A percentile compares a stretch with the other conserved stretches of the same genome.
Evolutionary conservation across 2,329 filamentous ascomycete species (phyloP).

Genomic region (Fusarium metavorans): DNA sequence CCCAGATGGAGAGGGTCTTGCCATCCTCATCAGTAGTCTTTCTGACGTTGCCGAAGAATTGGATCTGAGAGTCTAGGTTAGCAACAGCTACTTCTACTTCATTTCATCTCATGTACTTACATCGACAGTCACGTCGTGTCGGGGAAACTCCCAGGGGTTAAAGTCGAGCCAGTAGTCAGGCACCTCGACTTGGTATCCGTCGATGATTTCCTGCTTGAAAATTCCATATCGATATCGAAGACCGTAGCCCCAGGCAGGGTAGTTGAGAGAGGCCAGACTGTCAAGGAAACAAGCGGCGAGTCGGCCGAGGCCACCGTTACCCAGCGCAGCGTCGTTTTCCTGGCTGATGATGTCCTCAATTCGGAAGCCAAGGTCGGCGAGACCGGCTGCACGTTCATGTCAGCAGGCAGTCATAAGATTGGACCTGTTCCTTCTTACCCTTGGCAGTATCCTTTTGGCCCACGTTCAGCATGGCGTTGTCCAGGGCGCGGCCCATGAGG

Average conservation of each 20-base stretch:
- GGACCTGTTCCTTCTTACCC: slow-evolving; percentile 62
- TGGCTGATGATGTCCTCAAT: slow-evolving; percentile 96
- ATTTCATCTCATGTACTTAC: slow-evolving; percentile 55
- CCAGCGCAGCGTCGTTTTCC: slow-evolving; percentile 95
- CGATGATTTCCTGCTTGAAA: slow-evolving; percentile 99
- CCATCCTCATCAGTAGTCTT: slow-evolving; percentile 82
- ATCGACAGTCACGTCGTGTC: slow-evolving; percentile 95
- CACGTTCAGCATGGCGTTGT: slow-evolving; percentile 99
- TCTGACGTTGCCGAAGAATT: slow-evolving; percentile 91
- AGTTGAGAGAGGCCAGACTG: slow-evolving; percentile 93
- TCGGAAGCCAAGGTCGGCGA: slow-evolving; percentile 91
- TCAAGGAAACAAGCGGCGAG: slow-evolving; percentile 97
- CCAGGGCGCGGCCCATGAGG: slow-evolving; percentile 93
- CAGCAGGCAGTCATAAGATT: neutral
- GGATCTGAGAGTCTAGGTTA: slow-evolving; percentile 66
- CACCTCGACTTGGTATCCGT: slow-evolving; percentile 97
- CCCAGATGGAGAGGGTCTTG: slow-evolving; percentile 82
- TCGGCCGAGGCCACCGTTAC: slow-evolving; percentile 94
- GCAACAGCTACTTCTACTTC: neutral
- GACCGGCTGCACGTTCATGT: slow-evolving; percentile 72
- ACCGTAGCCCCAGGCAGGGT: slow-evolving; percentile 97
- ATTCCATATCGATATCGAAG: slow-evolving; percentile 96
- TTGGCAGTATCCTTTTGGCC: slow-evolving; percentile 87
- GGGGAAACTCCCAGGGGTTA: slow-evolving; percentile 98
- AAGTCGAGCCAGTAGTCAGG: slow-evolving; percentile 99